These are phyloP conservation scores for Funneliformis caledonium DNA, from an alignment of 371 early-diverging fungal genomes.

Conservation along the genomic window DNA sequence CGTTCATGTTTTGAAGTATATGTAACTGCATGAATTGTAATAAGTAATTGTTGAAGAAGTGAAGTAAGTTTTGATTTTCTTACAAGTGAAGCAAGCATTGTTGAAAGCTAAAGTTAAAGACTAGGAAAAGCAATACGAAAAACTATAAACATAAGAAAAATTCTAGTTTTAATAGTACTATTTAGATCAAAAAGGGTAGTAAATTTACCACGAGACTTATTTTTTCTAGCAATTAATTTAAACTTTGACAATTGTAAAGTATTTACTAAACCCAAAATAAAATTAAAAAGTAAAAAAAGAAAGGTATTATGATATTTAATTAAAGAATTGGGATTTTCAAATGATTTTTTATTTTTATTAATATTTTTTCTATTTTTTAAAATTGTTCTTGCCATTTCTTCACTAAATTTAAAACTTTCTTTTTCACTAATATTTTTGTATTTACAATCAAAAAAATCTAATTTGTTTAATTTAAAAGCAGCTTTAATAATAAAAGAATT, in stretches of 20 bases:
- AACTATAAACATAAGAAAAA: not conserved
- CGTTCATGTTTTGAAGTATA: not conserved
- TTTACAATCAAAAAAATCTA: not conserved
- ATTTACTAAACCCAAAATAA: not conserved
- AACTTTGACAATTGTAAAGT: not conserved
- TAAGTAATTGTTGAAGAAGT: not conserved
- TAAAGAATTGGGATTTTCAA: conserved; percentile 1
- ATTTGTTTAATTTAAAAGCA: conserved; percentile 2
- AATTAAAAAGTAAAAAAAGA: not conserved
- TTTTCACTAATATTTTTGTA: not conserved
- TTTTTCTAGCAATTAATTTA: not conserved
- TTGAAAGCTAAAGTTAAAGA: not conserved
- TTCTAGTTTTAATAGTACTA: not conserved
- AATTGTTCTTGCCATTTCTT: not conserved
- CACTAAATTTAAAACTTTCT: not conserved
- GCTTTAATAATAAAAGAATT: not conserved
- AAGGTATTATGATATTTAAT: not conserved
- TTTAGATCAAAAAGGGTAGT: not conserved
- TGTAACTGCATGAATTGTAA: not conserved
- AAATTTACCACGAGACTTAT: not conserved
- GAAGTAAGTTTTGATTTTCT: not conserved
- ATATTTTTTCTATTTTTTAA: not conserved
- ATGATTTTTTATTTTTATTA: not conserved
- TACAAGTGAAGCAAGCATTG: not conserved
- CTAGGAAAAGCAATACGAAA: not conserved